Evolutionary conservation across 768 basidiomycete species (phyloP).

Genomic region (Mycena galopus): DNA sequence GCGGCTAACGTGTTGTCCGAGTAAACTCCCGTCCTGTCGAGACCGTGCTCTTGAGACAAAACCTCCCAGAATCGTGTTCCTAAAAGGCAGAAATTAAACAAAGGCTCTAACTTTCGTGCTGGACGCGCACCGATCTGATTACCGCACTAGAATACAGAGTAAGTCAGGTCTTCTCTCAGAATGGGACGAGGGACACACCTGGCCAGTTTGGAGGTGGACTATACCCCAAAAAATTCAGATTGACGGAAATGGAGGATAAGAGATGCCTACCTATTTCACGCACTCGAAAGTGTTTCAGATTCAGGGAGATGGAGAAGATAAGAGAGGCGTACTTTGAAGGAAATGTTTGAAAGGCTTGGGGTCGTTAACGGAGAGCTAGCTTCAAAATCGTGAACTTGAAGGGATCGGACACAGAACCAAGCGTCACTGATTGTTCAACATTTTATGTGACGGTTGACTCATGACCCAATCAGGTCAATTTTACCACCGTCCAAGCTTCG

Average conservation of each 20-base stretch:
- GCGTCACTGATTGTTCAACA: slow-evolving; percentile 2
- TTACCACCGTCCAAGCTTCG: no score
- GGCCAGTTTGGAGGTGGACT: slow-evolving; percentile 99
- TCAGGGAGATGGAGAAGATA: neutral
- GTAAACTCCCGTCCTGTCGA: slow-evolving; percentile 92
- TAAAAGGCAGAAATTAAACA: slow-evolving; percentile 41
- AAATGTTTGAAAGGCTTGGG: slow-evolving; percentile 9
- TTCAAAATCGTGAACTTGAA: slow-evolving; percentile 22
- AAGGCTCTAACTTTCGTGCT: neutral
- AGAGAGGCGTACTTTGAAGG: slow-evolving; percentile 1
- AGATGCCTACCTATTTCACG: no score
- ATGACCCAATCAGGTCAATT: neutral
- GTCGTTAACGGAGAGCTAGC: neutral
- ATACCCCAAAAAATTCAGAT: slow-evolving; percentile 69
- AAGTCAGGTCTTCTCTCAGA: slow-evolving; percentile 39
- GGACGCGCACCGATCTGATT: slow-evolving; percentile 91
- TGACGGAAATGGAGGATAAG: slow-evolving; percentile 67
- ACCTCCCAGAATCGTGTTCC: slow-evolving; percentile 98
- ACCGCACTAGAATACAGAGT: slow-evolving; percentile 76
- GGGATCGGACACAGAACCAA: slow-evolving; percentile 10
- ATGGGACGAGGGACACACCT: slow-evolving; percentile 64
- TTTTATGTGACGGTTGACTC: slow-evolving; percentile 6
- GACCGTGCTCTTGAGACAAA: slow-evolving; percentile 98
- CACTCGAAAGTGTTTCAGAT: no score
- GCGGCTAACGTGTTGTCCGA: slow-evolving; percentile 74